A percentile compares a stretch with the other conserved stretches of the same genome.
Conservation (phyloP, 768 basidiomycete species). For the Agaricus blazei region DNA sequence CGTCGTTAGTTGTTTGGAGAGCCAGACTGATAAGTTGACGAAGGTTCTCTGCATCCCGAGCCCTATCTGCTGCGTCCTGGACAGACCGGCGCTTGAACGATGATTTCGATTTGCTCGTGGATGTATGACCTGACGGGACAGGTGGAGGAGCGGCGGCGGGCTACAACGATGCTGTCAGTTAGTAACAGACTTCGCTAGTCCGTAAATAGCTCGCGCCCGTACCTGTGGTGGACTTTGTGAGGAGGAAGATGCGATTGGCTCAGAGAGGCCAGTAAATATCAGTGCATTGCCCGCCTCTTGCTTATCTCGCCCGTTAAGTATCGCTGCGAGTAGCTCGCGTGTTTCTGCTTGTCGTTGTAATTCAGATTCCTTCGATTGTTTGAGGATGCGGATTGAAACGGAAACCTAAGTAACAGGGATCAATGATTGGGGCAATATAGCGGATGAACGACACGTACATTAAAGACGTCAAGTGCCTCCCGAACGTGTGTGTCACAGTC, state of each 20-base stretch:
- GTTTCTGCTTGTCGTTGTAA: conserved; percentile 24
- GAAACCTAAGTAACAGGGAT: conserved; percentile 22
- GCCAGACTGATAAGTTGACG: conserved; percentile 55
- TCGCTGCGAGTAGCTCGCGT: conserved; percentile 25
- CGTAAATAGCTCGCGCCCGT: background rate
- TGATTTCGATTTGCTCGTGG: conserved; percentile 16
- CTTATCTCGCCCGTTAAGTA: background rate
- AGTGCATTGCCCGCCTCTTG: conserved; percentile 8
- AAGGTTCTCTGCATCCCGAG: conserved; percentile 50
- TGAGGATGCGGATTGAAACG: conserved; percentile 27
- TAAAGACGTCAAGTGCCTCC: conserved; percentile 44
- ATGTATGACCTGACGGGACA: background rate
- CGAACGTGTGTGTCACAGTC: conserved; percentile 16
- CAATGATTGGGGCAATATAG: background rate
- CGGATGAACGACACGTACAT: conserved; percentile 24
- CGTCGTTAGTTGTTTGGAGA: conserved; percentile 53
- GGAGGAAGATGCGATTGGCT: background rate
- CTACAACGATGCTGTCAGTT: background rate
- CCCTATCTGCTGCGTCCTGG: conserved; percentile 38
- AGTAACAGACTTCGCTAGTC: background rate
- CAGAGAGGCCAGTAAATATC: conserved; percentile 10
- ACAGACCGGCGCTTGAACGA: conserved; percentile 19
- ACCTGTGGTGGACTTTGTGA: conserved; percentile 5
- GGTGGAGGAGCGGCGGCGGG: background rate
- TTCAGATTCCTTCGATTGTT: conserved; percentile 41